A percentile compares a stretch with the other conserved stretches of the same genome.
Conservation (phyloP, 2,329 filamentous ascomycete genomes). For the Hypoxylon sp. region DNA sequence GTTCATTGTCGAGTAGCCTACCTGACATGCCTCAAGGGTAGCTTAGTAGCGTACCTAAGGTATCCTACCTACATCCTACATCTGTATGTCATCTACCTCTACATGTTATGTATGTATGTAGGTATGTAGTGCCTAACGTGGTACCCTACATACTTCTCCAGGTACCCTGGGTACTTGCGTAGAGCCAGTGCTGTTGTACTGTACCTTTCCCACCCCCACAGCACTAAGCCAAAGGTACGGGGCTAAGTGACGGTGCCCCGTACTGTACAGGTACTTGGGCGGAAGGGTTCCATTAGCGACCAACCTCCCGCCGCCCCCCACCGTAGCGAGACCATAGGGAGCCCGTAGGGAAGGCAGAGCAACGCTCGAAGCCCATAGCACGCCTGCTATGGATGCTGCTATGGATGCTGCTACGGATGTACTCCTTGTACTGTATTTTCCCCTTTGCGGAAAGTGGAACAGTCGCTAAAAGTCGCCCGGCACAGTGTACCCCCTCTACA, state of each 20-base stretch:
- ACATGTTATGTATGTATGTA: background rate
- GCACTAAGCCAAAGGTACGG: constrained; percentile 10
- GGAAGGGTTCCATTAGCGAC: constrained; percentile 33
- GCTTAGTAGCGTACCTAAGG: background rate
- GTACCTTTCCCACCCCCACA: constrained; percentile 21
- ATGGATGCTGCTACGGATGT: too few relatives aligned
- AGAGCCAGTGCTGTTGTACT: background rate
- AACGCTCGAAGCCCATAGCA: background rate
- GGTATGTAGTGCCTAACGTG: background rate
- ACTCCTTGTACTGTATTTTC: constrained; percentile 37
- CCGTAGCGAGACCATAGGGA: constrained; percentile 15
- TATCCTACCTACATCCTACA: background rate
- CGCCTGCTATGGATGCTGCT: too few relatives aligned
- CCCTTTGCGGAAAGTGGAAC: constrained; percentile 45
- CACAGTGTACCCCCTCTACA: constrained; percentile 40
- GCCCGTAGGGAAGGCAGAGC: too few relatives aligned
- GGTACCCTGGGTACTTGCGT: too few relatives aligned
- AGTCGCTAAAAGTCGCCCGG: constrained; percentile 28
- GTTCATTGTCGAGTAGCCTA: constrained; percentile 32
- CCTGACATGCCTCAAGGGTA: constrained; percentile 8
- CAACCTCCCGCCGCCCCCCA: constrained; percentile 29
- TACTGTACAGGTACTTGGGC: constrained; percentile 36
- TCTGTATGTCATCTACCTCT: too few relatives aligned
- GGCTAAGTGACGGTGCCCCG: constrained; percentile 22
- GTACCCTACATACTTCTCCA: too few relatives aligned